Base-by-base conservation (phyloP, 345 rosid species). In the Lepidium africanum region DNA sequence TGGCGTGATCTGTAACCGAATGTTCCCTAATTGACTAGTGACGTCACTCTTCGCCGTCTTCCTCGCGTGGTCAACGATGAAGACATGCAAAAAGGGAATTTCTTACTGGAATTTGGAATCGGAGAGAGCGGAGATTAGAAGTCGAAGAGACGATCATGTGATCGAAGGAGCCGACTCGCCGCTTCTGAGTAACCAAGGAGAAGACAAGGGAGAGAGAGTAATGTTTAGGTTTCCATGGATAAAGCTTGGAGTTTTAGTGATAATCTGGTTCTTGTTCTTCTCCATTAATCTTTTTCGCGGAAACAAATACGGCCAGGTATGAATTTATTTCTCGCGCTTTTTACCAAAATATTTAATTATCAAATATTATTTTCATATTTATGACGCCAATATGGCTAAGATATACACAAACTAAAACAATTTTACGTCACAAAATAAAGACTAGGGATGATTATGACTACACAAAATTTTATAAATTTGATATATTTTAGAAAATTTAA, bases 11-110 rank as follows among this genome's bases (percentile, higher is more conserved):
- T 84, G 88, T 63, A 88, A 88, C 38, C 73, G 70, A 4, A 59
- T 85, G 42, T 86, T 86, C 54, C 93, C 96, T 0, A 88, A 85
- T 48, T 91, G 97, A 91, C 76, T 85, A 10, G 82, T 91, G 58
- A 85, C 88, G 4, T 11, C 60, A 12, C 70, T 84, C 23, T 86
- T 88, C 46, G 87, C 85, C 8, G 50, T 77, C 30, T 88, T 91
- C 16, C 88, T 88, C 33, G 86, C 81, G 13, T 91, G 88, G 88
- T 84, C 85, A 19, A 86, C 96, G 9, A 23, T 77, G 30, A 85
- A 84, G 85, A 91, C 96, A 3, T 84, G 87, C 9, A 76, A 47
- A 33, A 88, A 78, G 12, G 97, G 88, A 5, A 36, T 82, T 23
- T 30, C 9, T 17, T 54, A 63, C 10, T 88, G 96, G 97, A 82